Conservation (phyloP, 1,284 basidiomycete species). For the Filobasidium uniguttulatum region DNA sequence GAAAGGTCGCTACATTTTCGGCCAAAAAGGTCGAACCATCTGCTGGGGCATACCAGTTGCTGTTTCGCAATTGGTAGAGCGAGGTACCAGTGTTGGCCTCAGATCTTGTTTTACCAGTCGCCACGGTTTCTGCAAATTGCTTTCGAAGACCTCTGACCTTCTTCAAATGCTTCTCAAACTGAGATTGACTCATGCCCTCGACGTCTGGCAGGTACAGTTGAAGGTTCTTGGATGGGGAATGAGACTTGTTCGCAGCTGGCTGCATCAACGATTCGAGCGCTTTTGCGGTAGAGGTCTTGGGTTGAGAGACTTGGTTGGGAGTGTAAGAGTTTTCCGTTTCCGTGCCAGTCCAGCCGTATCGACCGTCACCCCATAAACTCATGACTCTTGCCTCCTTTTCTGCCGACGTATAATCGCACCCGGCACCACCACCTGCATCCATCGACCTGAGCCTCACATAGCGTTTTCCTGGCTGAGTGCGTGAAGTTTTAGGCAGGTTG, state of each 20-base stretch:
- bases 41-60: constrained; percentile 10
- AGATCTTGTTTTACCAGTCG: too few species aligned
- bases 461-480: constrained; percentile 19
- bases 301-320: background rate
- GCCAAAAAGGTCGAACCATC: constrained; percentile 18
- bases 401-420: constrained; percentile 27
- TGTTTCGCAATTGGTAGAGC: background rate
- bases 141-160: constrained; percentile 15
- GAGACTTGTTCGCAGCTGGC: background rate
- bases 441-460: constrained; percentile 28
- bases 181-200: constrained; percentile 26
- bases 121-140: background rate
- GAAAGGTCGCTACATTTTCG: constrained; percentile 6
- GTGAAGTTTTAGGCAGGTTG: constrained; percentile 19
- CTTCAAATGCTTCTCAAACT: constrained; percentile 20
- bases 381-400: constrained; percentile 35
- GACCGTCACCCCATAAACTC: constrained; percentile 28
- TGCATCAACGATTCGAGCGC: background rate
- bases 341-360: constrained; percentile 21
- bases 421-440: constrained; percentile 25
- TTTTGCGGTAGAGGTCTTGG: background rate
- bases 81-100: background rate
- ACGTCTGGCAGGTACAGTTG: constrained; percentile 25
- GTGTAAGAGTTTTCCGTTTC: background rate
- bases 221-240: background rate